Conservation (phyloP, 352 stramenopile species). For the Globisporangium echinulatum region DNA sequence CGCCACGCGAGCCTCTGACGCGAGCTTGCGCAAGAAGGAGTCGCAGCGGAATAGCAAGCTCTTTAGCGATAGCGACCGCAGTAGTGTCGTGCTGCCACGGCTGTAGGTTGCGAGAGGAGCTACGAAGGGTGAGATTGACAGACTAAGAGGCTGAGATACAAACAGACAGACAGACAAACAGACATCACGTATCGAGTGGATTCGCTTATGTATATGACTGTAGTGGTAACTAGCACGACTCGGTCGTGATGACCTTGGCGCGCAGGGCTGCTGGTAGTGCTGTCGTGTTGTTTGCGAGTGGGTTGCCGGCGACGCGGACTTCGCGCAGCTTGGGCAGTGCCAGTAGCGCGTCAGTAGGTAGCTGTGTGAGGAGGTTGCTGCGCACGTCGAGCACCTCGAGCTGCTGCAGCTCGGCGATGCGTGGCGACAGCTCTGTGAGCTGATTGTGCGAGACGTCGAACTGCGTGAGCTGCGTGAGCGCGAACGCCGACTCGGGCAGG, state of each 20-base stretch:
- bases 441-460: slow-evolving; percentile 68
- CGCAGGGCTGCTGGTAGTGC: slow-evolving; percentile 23
- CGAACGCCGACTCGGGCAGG: slow-evolving; percentile 77
- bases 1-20: neutral
- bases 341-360: slow-evolving; percentile 39
- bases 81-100: slow-evolving; percentile 34
- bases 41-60: slow-evolving; percentile 42
- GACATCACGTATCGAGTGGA: too few species aligned
- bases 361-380: slow-evolving; percentile 36
- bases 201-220: too few species aligned
- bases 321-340: slow-evolving; percentile 28
- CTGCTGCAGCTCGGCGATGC: slow-evolving; percentile 36
- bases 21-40: slow-evolving; percentile 27
- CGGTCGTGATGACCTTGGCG: slow-evolving; percentile 22
- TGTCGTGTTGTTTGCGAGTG: slow-evolving; percentile 16
- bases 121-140: too few species aligned
- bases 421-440: slow-evolving; percentile 37
- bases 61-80: slow-evolving; percentile 21
- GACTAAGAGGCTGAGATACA: neutral
- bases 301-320: slow-evolving; percentile 44
- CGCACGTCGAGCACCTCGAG: slow-evolving; percentile 60
- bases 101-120: slow-evolving; percentile 18
- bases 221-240: too few species aligned
- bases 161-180: neutral
- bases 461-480: slow-evolving; percentile 42